phyloP scores from a whole-genome alignment of 352 stramenopile species.

The Lagenidium giganteum region DNA sequence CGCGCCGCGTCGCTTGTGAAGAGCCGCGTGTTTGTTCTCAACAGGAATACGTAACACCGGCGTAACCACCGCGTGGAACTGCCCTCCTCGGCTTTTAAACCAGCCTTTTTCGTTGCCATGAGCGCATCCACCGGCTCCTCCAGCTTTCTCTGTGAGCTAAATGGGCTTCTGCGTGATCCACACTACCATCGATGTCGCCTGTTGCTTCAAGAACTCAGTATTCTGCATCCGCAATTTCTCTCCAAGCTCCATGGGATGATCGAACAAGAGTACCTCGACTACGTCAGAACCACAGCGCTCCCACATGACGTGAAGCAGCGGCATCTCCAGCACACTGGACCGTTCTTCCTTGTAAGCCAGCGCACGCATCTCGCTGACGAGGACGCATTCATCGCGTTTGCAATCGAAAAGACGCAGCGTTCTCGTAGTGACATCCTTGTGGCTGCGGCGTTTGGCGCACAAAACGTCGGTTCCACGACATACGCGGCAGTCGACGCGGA shows the following conservation, averaged over 20 bases:
- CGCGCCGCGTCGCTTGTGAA: too few species aligned
- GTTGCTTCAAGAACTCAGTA: conserved; percentile 51
- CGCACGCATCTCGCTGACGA: conserved; percentile 42
- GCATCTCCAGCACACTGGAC: conserved; percentile 25
- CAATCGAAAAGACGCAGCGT: conserved; percentile 44
- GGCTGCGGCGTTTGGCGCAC: conserved; percentile 40
- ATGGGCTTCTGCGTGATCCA: conserved; percentile 44
- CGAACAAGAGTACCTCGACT: conserved; percentile 52
- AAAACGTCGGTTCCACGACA: conserved; percentile 8
- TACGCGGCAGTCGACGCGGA: conserved; percentile 32
- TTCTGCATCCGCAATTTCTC: conserved; percentile 44
- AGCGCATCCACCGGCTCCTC: too few species aligned
- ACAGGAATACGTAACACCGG: too few species aligned
- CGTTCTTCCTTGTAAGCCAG: conserved; percentile 50
- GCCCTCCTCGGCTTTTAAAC: too few species aligned
- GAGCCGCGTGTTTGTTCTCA: too few species aligned
- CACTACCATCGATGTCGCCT: conserved; percentile 58
- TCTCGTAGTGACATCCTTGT: conserved; percentile 46
- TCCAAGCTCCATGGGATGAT: conserved; percentile 37
- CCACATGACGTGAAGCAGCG: conserved; percentile 14
- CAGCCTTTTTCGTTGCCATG: too few species aligned
- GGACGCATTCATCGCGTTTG: conserved; percentile 49
- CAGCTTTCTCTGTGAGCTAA: conserved; percentile 41
- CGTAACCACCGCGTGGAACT: too few species aligned
- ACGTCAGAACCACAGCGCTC: conserved; percentile 29